A percentile compares a stretch with the other conserved stretches of the same genome.
phyloP scores from a whole-genome alignment of 208 protist genomes.

The Naegleria lovaniensis region DNA sequence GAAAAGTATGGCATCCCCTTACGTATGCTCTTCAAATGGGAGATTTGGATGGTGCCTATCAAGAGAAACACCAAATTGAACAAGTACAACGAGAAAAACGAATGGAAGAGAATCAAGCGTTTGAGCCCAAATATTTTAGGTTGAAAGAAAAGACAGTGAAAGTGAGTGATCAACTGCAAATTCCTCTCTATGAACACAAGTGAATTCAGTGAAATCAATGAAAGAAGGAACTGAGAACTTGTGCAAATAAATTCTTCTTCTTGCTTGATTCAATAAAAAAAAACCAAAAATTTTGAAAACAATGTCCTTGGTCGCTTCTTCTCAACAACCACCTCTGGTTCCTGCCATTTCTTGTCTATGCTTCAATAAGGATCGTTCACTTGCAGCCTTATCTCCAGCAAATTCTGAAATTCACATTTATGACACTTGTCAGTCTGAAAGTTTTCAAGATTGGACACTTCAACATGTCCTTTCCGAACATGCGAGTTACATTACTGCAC shows the following conservation, averaged over 20 bases:
- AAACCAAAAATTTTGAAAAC: too few species aligned
- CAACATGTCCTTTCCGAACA: conserved; percentile 51
- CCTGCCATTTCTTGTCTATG: conserved; percentile 57
- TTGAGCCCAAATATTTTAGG: too few species aligned
- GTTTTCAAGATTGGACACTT: conserved; percentile 41
- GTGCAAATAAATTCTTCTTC: too few species aligned
- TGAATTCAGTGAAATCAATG: too few species aligned
- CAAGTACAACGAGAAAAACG: not conserved
- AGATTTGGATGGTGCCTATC: not conserved
- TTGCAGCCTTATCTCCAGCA: conserved; percentile 68
- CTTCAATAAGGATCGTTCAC: conserved; percentile 60
- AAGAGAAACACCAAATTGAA: not conserved
- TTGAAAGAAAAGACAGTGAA: too few species aligned
- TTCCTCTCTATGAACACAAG: too few species aligned
- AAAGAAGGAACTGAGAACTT: too few species aligned
- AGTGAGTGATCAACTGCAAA: too few species aligned
- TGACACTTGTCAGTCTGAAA: conserved; percentile 32
- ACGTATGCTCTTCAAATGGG: not conserved
- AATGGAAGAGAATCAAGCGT: too few species aligned
- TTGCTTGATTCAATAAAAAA: too few species aligned
- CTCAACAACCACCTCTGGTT: not conserved
- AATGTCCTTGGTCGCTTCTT: not conserved
- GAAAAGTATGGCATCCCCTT: not conserved
- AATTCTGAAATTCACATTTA: conserved; percentile 65
- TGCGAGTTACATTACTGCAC: conserved; percentile 61